A percentile compares a stretch with the other conserved stretches of the same genome.
These are phyloP conservation scores for Gastrodia elata DNA, from an alignment of 106 monocot species.

Conservation along the genomic window DNA sequence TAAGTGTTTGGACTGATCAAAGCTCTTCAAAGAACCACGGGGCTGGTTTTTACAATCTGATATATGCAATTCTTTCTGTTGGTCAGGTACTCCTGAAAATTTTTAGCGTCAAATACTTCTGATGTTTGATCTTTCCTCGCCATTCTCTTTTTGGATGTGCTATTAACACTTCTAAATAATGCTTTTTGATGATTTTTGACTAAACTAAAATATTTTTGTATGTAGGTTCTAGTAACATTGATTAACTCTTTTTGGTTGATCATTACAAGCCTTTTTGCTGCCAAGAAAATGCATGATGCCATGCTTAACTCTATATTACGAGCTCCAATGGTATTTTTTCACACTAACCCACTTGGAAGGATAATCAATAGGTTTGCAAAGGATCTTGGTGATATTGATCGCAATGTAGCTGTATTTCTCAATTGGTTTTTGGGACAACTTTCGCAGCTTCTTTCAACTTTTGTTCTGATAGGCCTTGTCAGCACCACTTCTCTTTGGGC, in stretches of 20 bases:
- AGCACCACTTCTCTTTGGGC: constrained; percentile 98
- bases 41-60: constrained; percentile 72
- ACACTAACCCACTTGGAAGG: constrained; percentile 95
- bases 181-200: neutral
- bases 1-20: constrained; percentile 89
- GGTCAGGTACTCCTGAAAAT: constrained; percentile 51
- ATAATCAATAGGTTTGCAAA: constrained; percentile 97
- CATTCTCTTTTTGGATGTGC: constrained; percentile 3
- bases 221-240: constrained; percentile 72
- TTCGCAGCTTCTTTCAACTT: constrained; percentile 91
- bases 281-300: constrained; percentile 78
- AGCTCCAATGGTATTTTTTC: constrained; percentile 97
- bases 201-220: constrained; percentile 5
- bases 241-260: constrained; percentile 89
- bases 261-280: constrained; percentile 82
- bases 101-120: constrained; percentile 2
- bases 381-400: constrained; percentile 91
- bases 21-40: constrained; percentile 58
- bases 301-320: constrained; percentile 91
- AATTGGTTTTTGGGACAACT: constrained; percentile 90
- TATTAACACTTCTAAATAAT: neutral
- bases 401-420: constrained; percentile 70
- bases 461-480: constrained; percentile 94
- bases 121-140: neutral
- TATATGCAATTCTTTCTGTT: constrained; percentile 76